phyloP scores from a whole-genome alignment of 495 filamentous ascomycete species.

The Cladorrhinum samala region DNA sequence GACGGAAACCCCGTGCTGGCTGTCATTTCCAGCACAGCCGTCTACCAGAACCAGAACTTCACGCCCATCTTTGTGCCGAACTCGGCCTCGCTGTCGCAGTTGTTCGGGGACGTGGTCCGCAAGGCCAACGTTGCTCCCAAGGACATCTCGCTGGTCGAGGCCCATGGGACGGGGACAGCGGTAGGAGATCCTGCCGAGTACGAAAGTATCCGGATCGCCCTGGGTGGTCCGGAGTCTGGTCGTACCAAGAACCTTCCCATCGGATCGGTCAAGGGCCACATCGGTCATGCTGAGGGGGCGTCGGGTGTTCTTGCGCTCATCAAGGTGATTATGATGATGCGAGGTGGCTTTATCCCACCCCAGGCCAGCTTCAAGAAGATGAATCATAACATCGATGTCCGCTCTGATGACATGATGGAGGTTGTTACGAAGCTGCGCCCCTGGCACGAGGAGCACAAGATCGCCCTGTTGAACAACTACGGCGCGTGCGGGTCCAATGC shows the following conservation, averaged over 20 bases:
- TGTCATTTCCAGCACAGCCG: slow-evolving; percentile 46
- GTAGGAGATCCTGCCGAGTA: background rate
- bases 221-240: slow-evolving; percentile 14
- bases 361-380: slow-evolving; percentile 3
- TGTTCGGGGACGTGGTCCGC: background rate
- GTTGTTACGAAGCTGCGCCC: slow-evolving; percentile 24
- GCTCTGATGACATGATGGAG: slow-evolving; percentile 33
- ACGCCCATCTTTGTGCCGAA: background rate
- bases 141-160: background rate
- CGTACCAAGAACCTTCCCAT: slow-evolving; percentile 19
- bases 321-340: slow-evolving; percentile 29
- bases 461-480: slow-evolving; percentile 25
- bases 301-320: slow-evolving; percentile 42
- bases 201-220: background rate
- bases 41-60: slow-evolving; percentile 45
- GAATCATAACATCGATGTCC: slow-evolving; percentile 35
- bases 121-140: background rate
- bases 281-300: slow-evolving; percentile 48
- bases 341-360: background rate
- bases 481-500: slow-evolving; percentile 28
- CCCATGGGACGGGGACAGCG: slow-evolving; percentile 7
- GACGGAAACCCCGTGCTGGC: slow-evolving; percentile 49
- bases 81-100: background rate
- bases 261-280: slow-evolving; percentile 44
- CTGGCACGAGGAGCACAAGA: slow-evolving; percentile 28